phyloP scores from a whole-genome alignment of 1,284 basidiomycete species.

The Stereum hirsutum region DNA sequence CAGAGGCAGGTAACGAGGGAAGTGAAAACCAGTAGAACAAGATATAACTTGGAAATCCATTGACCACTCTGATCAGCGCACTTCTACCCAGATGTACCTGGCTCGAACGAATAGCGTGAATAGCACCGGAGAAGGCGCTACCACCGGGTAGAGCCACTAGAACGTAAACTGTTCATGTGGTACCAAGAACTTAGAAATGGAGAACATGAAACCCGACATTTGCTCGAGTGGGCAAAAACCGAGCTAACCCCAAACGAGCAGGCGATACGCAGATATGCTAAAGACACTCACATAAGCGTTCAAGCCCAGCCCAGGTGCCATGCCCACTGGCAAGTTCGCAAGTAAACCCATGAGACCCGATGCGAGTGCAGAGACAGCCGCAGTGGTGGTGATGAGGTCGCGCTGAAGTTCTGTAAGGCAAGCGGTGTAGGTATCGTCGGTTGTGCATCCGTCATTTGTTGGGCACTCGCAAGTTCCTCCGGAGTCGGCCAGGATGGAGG shows the following conservation, averaged over 20 bases:
- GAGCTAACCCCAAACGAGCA: background rate
- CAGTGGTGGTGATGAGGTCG: constrained; percentile 74
- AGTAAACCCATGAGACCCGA: constrained; percentile 78
- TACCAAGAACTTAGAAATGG: too few relatives aligned
- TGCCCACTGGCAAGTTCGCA: constrained; percentile 79
- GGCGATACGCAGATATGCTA: background rate
- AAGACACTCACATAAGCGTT: constrained; percentile 66
- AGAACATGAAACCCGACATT: too few relatives aligned
- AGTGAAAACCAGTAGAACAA: too few relatives aligned
- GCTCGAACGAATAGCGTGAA: too few relatives aligned
- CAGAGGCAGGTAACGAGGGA: too few relatives aligned
- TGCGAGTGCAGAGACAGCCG: constrained; percentile 67
- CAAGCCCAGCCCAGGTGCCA: constrained; percentile 73
- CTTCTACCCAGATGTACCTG: too few relatives aligned
- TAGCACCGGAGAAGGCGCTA: too few relatives aligned
- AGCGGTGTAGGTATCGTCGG: constrained; percentile 52
- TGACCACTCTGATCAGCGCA: too few relatives aligned
- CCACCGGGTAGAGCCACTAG: too few relatives aligned
- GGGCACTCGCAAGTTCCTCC: constrained; percentile 81
- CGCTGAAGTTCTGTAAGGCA: constrained; percentile 62
- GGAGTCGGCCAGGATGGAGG: constrained; percentile 64
- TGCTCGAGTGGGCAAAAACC: background rate
- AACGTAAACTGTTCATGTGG: too few relatives aligned
- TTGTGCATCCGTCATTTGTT: constrained; percentile 37
- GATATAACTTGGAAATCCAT: too few relatives aligned